Conservation (phyloP, 1,284 basidiomycete species). For the Pseudozyma sp. region DNA sequence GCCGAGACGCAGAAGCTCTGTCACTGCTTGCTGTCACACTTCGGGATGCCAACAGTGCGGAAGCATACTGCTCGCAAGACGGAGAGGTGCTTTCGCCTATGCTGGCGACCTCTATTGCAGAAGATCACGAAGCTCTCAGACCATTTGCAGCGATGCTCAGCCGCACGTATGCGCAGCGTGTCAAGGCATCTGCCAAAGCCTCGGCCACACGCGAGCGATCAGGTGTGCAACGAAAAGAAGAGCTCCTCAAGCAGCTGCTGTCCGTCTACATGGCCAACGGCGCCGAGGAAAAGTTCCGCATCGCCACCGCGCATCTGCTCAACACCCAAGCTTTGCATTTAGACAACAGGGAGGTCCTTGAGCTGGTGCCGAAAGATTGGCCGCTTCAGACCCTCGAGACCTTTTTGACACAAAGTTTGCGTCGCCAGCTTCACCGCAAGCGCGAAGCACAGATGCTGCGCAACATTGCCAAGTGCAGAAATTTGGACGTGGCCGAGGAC, state of each 20-base stretch:
- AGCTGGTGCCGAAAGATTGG: constrained; percentile 57
- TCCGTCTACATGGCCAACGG: constrained; percentile 50
- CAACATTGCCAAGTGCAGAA: constrained; percentile 50
- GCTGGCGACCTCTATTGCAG: constrained; percentile 44
- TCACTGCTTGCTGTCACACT: constrained; percentile 50
- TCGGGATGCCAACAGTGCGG: constrained; percentile 57
- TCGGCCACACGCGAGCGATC: constrained; percentile 12
- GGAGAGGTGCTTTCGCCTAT: constrained; percentile 55
- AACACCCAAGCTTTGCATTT: constrained; percentile 56
- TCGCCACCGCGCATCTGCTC: constrained; percentile 57
- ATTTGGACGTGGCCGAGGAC: constrained; percentile 50
- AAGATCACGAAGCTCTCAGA: constrained; percentile 29
- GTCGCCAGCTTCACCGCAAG: constrained; percentile 45
- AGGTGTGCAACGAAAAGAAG: constrained; percentile 27
- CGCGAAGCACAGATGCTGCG: constrained; percentile 51
- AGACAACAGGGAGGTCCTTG: constrained; percentile 51
- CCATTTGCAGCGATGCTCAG: constrained; percentile 47
- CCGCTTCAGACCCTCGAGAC: constrained; percentile 52
- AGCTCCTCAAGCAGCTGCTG: constrained; percentile 45
- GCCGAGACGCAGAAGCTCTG: constrained; percentile 51
- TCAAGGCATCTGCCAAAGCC: constrained; percentile 31
- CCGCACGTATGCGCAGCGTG: constrained; percentile 37
- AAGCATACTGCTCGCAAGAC: constrained; percentile 60
- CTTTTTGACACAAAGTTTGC: constrained; percentile 54
- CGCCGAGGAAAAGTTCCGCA: constrained; percentile 46